Evolutionary conservation across 2,329 filamentous ascomycete species (phyloP), one percentile per base, ranked within the genome.

Genomic region (Fusarium avenaceum): DNA sequence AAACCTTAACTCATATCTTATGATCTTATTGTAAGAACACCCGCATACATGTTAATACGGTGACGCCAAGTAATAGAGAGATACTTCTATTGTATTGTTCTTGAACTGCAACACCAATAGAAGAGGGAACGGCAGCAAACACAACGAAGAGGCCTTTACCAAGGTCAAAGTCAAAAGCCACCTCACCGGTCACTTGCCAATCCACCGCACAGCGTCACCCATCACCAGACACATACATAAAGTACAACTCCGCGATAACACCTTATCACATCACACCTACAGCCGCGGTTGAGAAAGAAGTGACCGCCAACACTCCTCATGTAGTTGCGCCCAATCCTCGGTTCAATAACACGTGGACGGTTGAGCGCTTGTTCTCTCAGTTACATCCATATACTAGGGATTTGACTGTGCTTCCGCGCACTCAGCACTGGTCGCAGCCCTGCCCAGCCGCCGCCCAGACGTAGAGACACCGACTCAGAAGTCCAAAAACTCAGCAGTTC

Each of bases 331-430:
- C 72, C 72, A 73, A 74, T 59, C 63, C 63, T 71, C 67, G 63
- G 52, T 65, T 68, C 67, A 68, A 74, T 66, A 74, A 74, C 72
- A 74, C 72, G 72, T 74, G 72, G 72, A 74, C 71, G 57, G 26
- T 57, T 48, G 59, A 67, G 67, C 52, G 65, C 68, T 65, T 65
- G 50, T 69, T 61, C 57, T 59, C 57, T 52, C 61, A 58, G 67
- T 52, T 59, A 53, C 58, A 48, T 59, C 52, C 42, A 30, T 19
- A 50, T 26, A 46, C 30, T 46, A n/a, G 44, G 49, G 40, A 50
- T 28, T 42, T 46, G 22, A 19, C 22, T 24, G 24, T 24, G 24
- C 24, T 57, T 56, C 50, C 50, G 50, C 42, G 50, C 24, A 43
- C 39, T 52, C 44, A 24, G 50, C 24, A 43, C 33, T 49, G 52